Conservation (phyloP, 306 rosid species). For the Dalbergia cochinchinensis region DNA sequence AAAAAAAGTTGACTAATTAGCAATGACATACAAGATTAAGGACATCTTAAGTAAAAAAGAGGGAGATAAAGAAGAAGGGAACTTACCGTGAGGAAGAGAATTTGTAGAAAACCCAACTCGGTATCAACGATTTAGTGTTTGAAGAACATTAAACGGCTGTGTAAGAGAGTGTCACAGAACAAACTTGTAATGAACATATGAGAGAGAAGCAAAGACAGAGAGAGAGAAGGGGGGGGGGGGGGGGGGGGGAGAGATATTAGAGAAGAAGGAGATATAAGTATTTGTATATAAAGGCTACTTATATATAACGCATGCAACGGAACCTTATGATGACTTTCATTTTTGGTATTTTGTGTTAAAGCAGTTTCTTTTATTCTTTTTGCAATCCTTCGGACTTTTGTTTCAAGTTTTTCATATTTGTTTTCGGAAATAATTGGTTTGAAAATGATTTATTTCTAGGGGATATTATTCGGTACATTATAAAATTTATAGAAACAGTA, state of each 20-base stretch:
- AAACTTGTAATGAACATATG: not conserved
- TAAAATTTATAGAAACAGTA: too few species aligned
- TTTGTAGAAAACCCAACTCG: not conserved
- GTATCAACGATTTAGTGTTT: not conserved
- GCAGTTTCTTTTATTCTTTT: not conserved
- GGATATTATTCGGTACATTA: too few species aligned
- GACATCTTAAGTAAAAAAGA: not conserved
- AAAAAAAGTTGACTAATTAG: not conserved
- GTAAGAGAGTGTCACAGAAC: not conserved
- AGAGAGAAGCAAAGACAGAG: not conserved
- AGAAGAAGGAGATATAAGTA: not conserved
- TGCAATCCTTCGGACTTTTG: not conserved
- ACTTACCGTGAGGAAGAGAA: conserved; percentile 29
- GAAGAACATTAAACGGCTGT: not conserved
- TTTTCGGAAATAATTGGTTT: too few species aligned
- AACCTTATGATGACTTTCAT: conserved; percentile 5
- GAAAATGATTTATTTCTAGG: too few species aligned
- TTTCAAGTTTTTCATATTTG: too few species aligned
- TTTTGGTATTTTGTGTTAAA: not conserved
- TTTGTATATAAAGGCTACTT: not conserved
- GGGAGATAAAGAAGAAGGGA: not conserved
- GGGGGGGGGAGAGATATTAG: not conserved
- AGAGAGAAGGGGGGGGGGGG: too few species aligned
- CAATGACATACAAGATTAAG: not conserved
- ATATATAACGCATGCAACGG: not conserved